These are phyloP conservation scores for Ceratobasidium sp. DNA, from an alignment of 1,284 basidiomycete species.

Conservation along the genomic window DNA sequence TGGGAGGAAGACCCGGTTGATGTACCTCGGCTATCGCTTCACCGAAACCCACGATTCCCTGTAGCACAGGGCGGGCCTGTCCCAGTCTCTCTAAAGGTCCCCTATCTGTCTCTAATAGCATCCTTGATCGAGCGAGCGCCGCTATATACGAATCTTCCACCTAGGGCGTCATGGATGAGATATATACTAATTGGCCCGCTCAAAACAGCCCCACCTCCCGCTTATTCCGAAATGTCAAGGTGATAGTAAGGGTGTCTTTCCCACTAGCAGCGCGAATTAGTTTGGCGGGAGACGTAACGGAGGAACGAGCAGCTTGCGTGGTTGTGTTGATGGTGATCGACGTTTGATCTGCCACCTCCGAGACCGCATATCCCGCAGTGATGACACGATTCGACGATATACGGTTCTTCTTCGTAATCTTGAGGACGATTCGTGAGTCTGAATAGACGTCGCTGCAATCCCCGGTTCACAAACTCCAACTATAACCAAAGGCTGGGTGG, in stretches of 20 bases:
- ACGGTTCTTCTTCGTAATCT: neutral
- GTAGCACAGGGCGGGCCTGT: neutral
- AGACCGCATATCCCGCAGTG: neutral
- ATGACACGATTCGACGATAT: neutral
- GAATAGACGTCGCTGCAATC: neutral
- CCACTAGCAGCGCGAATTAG: neutral
- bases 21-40: slow-evolving; percentile 1
- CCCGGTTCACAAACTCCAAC: neutral
- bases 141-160: neutral
- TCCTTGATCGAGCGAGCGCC: neutral
- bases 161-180: neutral
- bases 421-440: neutral
- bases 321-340: neutral
- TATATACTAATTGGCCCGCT: neutral
- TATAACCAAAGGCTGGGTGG: neutral
- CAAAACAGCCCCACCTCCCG: neutral
- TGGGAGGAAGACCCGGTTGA: neutral
- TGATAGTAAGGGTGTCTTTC: neutral
- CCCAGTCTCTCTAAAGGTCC: slow-evolving; percentile 7
- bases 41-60: slow-evolving; percentile 1
- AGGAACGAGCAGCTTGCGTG: neutral
- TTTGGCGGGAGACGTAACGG: neutral
- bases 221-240: neutral
- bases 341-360: neutral
- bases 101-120: neutral